Evolutionary conservation across 306 rosid genomes (phyloP), one percentile per base, ranked within the genome.

Genomic region (Arachis hypogaea): DNA sequence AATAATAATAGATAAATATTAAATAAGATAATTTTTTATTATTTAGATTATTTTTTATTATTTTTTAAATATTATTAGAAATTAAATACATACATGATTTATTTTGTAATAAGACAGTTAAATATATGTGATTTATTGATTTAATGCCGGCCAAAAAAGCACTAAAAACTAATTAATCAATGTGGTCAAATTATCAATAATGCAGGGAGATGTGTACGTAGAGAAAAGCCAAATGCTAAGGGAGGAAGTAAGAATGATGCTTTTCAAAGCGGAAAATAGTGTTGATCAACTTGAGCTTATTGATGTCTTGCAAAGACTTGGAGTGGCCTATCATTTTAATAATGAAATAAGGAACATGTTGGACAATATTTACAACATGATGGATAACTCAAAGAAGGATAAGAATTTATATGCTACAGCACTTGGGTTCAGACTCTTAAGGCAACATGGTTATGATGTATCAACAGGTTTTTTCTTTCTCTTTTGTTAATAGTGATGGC

Each of bases 231-330:
- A 55, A 9, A 9, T 8, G 30, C 51, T 80, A 0, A 77, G 54
- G 29, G 47, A 7, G 30, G 51, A 50, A 55, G 80, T 83, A 30
- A 77, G 62, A 42, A 22, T 22, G 44, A 66, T 74, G 68, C 8
- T 84, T 18, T 30, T 7, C 5, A 14, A 73, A 73, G 42, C 3
- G 12, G 60, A 6, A 6, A 51, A 80, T 12, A 69, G 43, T 7
- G n/a, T 69, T 11, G 59, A 54, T 43, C 42, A 42, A 18, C 66
- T 84, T 4, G 79, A 84, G 71, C 22, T 69, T 0, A 75, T 81
- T 3, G 83, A 84, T 10, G 14, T 36, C 38, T 18, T 84, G 52
- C 76, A 81, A 30, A 74, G 83, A 68, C 80, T 84, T 49, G 88
- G 88, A 70, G 0, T 84, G 5, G 79, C 79, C 45, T 66, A 77